These are phyloP conservation scores for Typha latifolia DNA, from an alignment of 176 grass and related monocot genomes.

Conservation along the genomic window DNA sequence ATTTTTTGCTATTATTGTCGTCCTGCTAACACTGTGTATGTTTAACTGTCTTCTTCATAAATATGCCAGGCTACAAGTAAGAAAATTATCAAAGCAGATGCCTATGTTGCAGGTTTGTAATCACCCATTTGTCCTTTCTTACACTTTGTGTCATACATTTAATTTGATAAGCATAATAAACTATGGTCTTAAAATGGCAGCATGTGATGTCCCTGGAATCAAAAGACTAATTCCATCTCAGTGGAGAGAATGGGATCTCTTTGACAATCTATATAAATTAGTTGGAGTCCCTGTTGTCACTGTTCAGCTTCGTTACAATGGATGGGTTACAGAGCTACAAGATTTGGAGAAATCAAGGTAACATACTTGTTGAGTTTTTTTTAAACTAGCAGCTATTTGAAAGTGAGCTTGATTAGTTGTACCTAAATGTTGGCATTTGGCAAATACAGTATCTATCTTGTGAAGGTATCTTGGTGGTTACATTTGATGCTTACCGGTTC, in stretches of 20 bases:
- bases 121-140: not conserved
- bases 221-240: conserved; percentile 81
- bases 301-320: conserved; percentile 97
- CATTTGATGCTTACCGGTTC: no score
- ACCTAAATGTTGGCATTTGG: not conserved
- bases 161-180: conserved; percentile 10
- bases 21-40: not conserved
- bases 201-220: conserved; percentile 91
- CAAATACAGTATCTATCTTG: no score
- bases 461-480: no score
- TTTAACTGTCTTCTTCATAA: not conserved
- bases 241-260: conserved; percentile 90
- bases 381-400: not conserved
- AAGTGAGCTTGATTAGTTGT: not conserved
- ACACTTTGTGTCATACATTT: conserved; percentile 11
- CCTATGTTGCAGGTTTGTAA: conserved; percentile 82
- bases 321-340: conserved; percentile 94
- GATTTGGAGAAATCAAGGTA: conserved; percentile 91
- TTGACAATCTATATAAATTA: conserved; percentile 95
- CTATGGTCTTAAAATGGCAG: conserved; percentile 32
- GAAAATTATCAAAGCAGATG: conserved; percentile 83
- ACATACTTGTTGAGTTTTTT: conserved; percentile 4
- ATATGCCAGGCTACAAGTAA: conserved; percentile 55
- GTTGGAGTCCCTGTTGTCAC: conserved; percentile 97
- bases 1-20: not conserved